Percentiles rank a stretch among this genome's conserved stretches.
phyloP scores from a whole-genome alignment of 331 rosid species.

The Ulmus americana region DNA sequence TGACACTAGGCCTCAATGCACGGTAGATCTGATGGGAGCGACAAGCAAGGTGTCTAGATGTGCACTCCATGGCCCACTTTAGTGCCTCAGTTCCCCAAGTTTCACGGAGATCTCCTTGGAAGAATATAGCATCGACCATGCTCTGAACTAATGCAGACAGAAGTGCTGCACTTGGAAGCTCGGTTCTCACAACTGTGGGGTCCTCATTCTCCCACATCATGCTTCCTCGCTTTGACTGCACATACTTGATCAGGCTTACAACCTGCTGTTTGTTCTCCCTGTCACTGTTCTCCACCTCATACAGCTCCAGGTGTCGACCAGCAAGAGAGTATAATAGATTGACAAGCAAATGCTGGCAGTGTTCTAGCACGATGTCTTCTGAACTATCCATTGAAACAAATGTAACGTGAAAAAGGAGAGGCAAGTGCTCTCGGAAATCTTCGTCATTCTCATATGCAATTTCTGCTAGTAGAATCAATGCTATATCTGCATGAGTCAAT shows the following conservation, averaged over 20 bases:
- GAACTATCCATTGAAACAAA: conserved; percentile 99
- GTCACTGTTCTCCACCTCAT: conserved; percentile 94
- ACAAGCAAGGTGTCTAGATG: conserved; percentile 93
- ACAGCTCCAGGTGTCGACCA: conserved; percentile 95
- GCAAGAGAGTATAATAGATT: conserved; percentile 94
- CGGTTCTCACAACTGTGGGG: conserved; percentile 86
- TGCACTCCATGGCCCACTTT: conserved; percentile 99
- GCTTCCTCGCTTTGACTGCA: conserved; percentile 97
- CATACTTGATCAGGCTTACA: conserved; percentile 95
- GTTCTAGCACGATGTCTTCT: conserved; percentile 94
- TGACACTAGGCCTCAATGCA: conserved; percentile 90
- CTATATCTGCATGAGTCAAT: conserved; percentile 94
- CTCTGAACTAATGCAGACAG: conserved; percentile 97
- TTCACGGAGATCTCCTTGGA: conserved; percentile 97
- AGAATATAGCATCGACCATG: conserved; percentile 99
- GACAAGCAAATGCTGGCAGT: conserved; percentile 97
- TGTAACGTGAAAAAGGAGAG: conserved; percentile 88
- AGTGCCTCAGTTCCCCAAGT: conserved; percentile 99
- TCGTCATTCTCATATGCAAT: conserved; percentile 99
- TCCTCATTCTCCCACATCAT: conserved; percentile 99
- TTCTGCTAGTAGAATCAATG: conserved; percentile 93
- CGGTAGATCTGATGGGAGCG: conserved; percentile 99
- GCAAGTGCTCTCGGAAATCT: conserved; percentile 97
- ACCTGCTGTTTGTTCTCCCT: conserved; percentile 99
- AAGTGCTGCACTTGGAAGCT: conserved; percentile 98